A percentile compares a stretch with the other conserved stretches of the same genome.
Conservation (phyloP, 2,329 filamentous ascomycete species). For the Cylindrodendrum hubeiense region DNA sequence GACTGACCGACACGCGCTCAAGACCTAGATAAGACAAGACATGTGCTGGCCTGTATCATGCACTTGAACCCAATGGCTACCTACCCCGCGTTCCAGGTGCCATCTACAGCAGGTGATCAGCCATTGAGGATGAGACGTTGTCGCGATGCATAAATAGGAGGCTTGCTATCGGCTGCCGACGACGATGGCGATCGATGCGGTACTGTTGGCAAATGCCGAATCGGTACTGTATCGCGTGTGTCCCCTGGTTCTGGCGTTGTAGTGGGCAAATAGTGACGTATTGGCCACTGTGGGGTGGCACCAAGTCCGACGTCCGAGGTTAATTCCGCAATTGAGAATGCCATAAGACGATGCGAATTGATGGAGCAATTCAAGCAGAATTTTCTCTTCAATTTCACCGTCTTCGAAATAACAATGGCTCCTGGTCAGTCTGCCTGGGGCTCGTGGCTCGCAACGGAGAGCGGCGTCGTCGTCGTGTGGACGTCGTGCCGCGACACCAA, state of each 20-base stretch:
- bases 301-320: conserved; percentile 3
- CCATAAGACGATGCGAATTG: background rate
- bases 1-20: background rate
- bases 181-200: background rate
- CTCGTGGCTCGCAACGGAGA: background rate
- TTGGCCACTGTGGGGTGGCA: background rate
- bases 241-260: background rate
- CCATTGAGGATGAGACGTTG: background rate
- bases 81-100: background rate
- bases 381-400: background rate
- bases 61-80: background rate
- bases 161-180: background rate
- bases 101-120: background rate
- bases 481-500: conserved; percentile 50
- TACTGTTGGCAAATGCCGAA: background rate
- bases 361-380: background rate
- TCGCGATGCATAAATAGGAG: background rate
- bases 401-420: background rate
- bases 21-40: background rate
- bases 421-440: background rate
- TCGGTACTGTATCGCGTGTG: background rate
- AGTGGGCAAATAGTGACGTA: background rate
- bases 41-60: background rate
- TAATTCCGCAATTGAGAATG: background rate
- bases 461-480: background rate